A percentile compares a stretch with the other conserved stretches of the same genome.
Evolutionary conservation across 768 basidiomycete species (phyloP).

Genomic region (Mycena alexandri): DNA sequence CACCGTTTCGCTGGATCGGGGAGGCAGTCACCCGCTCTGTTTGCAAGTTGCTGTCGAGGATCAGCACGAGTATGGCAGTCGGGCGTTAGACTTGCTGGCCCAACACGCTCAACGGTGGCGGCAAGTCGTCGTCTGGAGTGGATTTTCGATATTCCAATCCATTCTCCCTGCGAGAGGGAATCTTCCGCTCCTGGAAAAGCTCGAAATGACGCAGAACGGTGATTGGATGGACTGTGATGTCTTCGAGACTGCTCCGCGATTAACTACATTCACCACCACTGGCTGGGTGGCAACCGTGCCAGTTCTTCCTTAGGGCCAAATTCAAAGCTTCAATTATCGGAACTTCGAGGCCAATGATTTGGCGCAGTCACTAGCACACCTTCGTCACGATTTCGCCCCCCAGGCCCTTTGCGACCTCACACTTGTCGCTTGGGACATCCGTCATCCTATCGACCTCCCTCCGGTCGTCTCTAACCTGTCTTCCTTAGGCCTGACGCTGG

Average conservation of each 20-base stretch:
- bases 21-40: neutral
- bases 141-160: neutral
- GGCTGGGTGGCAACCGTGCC: constrained; percentile 1
- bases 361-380: neutral
- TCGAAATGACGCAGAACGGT: constrained; percentile 14
- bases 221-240: constrained; percentile 12
- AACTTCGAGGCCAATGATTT: neutral
- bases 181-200: constrained; percentile 8
- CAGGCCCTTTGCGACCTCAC: neutral
- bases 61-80: neutral
- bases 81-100: neutral
- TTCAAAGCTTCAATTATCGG: neutral
- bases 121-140: constrained; percentile 7
- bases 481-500: neutral
- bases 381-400: neutral
- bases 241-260: constrained; percentile 12
- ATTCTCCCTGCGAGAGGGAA: neutral
- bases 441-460: neutral
- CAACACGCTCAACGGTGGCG: constrained; percentile 13
- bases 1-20: constrained; percentile 1
- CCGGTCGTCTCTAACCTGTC: neutral
- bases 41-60: constrained; percentile 11
- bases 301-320: constrained; percentile 16
- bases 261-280: neutral
- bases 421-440: neutral